Base-by-base conservation (phyloP, 2,329 filamentous ascomycete genomes). In the Pseudogymnoascus sp. region DNA sequence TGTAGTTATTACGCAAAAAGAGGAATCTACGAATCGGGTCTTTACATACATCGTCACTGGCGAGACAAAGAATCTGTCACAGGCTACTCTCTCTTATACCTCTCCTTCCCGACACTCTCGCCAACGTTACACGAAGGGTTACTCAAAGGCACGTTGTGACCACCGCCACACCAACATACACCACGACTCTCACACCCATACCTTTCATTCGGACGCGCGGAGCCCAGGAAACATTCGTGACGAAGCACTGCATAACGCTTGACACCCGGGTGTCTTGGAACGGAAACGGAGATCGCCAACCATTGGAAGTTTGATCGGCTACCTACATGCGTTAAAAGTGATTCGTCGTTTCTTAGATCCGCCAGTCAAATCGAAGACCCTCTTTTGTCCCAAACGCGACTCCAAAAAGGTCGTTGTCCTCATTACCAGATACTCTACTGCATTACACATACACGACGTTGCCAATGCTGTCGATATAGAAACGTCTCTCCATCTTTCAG, bases 261-360 rank as follows among this genome's bases (percentile, higher is more conserved):
- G 41, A 45, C 41, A 45, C 41, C 41, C 41, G 41, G 12, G 3
- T 25, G 41, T 45, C 41, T 45, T 45, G 41, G 41, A 45, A 45
- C 41, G 41, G 41, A 45, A 45, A 45, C 41, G 41, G 41, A 45
- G 41, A 45, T 45, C 41, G 41, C 12, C 41, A 45, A 25, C 41
- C 41, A 45, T 45, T 45, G 41, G 41, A 45, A 25, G 41, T 45
- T 45, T 45, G 41, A 45, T 45, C 41, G 41, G 41, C 41, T 45
- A 45, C 41, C 9, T 45, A 8, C 41, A 45, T 25, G 41, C 21
- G 41, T 45, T 45, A 25, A 45, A 45, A 45, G 41, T 25, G 41
- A 45, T 45, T 45, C 41, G 41, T 45, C 41, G 41, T 45, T 45
- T 45, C 18, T 45, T 25, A 45, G 21, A 45, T 45, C 21, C 41